These are phyloP conservation scores for Nectriaceae sp. DNA, from an alignment of 2,329 filamentous ascomycete species.

Conservation along the genomic window DNA sequence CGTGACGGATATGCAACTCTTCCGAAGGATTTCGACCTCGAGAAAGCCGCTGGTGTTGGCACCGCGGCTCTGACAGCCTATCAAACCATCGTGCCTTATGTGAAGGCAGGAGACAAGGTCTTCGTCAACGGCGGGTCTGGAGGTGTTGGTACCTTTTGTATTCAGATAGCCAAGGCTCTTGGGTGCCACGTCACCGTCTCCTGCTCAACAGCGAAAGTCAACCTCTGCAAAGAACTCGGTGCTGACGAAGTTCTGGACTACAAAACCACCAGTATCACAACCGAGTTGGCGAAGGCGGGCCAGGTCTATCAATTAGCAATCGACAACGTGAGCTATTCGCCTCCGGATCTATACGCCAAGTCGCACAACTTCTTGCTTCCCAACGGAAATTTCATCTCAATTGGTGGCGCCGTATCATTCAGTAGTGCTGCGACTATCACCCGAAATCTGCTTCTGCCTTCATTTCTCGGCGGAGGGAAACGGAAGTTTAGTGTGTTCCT, in stretches of 20 bases:
- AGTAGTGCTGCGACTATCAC: constrained; percentile 26
- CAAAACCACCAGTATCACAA: constrained; percentile 49
- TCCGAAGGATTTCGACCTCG: constrained; percentile 40
- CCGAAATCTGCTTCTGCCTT: constrained; percentile 29
- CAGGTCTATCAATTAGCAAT: constrained; percentile 52
- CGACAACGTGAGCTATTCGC: constrained; percentile 59
- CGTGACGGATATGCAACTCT: constrained; percentile 38
- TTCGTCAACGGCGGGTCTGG: constrained; percentile 69
- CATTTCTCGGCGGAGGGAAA: constrained; percentile 42
- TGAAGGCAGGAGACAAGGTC: constrained; percentile 55
- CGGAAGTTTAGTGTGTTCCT: constrained; percentile 44
- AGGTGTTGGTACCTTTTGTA: constrained; percentile 60
- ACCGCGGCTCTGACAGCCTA: constrained; percentile 52
- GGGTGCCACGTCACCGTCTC: constrained; percentile 62
- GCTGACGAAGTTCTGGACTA: constrained; percentile 69
- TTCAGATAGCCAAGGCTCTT: constrained; percentile 65
- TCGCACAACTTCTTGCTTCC: constrained; percentile 52
- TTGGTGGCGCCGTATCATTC: constrained; percentile 43
- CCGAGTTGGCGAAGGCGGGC: constrained; percentile 47
- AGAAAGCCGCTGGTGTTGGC: constrained; percentile 44
- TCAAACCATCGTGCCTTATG: constrained; percentile 48
- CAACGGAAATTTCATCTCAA: constrained; percentile 50
- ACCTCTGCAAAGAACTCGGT: constrained; percentile 59
- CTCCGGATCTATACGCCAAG: constrained; percentile 53
- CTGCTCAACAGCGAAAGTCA: constrained; percentile 61